Evolutionary conservation across 164 flowering plant genomes (phyloP).

Genomic region (Echeveria elegans): DNA sequence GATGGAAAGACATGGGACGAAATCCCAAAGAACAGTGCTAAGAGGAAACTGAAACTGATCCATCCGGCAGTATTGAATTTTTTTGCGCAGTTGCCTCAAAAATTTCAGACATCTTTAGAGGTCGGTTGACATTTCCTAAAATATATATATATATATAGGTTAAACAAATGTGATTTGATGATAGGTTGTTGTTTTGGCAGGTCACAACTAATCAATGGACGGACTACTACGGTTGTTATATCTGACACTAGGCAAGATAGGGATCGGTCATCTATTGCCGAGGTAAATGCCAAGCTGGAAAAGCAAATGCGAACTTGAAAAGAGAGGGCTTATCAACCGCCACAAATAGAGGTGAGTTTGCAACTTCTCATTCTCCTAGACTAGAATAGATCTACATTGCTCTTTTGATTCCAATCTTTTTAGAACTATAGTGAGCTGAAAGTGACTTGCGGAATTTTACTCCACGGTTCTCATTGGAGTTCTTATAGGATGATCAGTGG

Average conservation of each 20-base stretch:
- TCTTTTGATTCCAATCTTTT: background rate
- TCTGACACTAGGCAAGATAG: background rate
- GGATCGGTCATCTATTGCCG: constrained; percentile 7
- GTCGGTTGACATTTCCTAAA: constrained; percentile 21
- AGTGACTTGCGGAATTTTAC: too few relatives aligned
- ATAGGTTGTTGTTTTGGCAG: background rate
- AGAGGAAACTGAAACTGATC: constrained; percentile 16
- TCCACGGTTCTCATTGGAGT: too few relatives aligned
- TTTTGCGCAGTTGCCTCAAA: constrained; percentile 43
- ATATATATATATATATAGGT: background rate
- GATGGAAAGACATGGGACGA: constrained; percentile 21
- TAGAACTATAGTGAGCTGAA: too few relatives aligned
- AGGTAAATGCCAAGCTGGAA: constrained; percentile 37
- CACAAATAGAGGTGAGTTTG: constrained; percentile 52
- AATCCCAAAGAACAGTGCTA: constrained; percentile 15
- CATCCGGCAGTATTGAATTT: constrained; percentile 33
- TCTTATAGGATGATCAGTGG: too few relatives aligned
- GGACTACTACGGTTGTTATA: too few relatives aligned
- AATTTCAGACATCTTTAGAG: constrained; percentile 43
- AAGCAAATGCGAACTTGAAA: constrained; percentile 76
- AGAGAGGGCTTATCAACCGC: constrained; percentile 63
- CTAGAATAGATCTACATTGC: background rate
- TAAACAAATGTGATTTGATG: background rate
- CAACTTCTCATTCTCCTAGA: background rate
- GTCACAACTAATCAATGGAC: constrained; percentile 1